Percentiles rank a stretch among this genome's conserved stretches.
phyloP scores from a whole-genome alignment of 2,329 filamentous ascomycete genomes.

The Sporothrix phasma region DNA sequence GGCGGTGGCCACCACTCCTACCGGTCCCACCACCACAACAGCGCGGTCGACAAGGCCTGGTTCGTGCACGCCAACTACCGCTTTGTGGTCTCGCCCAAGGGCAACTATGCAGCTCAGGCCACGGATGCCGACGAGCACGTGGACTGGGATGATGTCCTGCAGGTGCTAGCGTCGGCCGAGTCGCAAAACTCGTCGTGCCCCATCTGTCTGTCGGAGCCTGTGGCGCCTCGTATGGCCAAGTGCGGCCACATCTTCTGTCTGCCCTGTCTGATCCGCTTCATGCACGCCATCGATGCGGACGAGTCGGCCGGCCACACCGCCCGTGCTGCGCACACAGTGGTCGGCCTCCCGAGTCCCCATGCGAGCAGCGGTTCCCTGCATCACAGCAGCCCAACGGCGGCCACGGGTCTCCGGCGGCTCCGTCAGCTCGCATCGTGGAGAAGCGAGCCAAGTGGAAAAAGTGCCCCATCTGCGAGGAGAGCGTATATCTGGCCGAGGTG shows the following conservation, averaged over 20 bases:
- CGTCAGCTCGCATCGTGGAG: neutral
- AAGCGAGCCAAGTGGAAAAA: conserved; percentile 58
- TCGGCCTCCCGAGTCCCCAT: conserved; percentile 25
- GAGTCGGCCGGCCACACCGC: conserved; percentile 30
- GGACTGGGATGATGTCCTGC: conserved; percentile 83
- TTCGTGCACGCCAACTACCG: conserved; percentile 93
- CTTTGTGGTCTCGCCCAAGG: conserved; percentile 80
- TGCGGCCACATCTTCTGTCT: conserved; percentile 97
- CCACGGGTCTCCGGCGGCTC: neutral
- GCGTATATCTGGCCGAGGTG: conserved; percentile 83
- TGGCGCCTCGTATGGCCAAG: conserved; percentile 90
- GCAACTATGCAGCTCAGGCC: conserved; percentile 70
- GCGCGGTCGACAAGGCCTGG: conserved; percentile 75
- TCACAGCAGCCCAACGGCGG: neutral
- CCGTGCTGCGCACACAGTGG: neutral
- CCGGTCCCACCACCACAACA: conserved; percentile 68
- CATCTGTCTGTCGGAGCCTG: conserved; percentile 86
- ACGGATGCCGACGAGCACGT: conserved; percentile 80
- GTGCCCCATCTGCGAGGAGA: conserved; percentile 92
- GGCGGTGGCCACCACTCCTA: conserved; percentile 38
- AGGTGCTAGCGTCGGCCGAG: conserved; percentile 81
- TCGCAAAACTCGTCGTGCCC: conserved; percentile 85
- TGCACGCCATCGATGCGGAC: conserved; percentile 70
- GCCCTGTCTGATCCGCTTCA: conserved; percentile 86
- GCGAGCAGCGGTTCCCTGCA: conserved; percentile 37